Evolutionary conservation across 306 rosid species (phyloP).

Genomic region (Pachyrhizus erosus): DNA sequence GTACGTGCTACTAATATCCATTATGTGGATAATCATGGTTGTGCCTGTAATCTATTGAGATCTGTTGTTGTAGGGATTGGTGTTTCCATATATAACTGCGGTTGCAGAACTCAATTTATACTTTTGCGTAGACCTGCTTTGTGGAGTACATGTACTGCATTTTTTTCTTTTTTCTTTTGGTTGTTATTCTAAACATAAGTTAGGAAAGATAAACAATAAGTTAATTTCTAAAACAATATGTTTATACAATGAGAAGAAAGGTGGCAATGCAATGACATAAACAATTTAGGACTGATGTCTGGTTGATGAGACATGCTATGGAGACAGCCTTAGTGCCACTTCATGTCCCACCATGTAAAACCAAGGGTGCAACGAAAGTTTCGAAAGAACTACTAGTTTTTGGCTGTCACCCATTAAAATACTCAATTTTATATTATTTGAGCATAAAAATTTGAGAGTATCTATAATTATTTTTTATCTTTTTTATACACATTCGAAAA

Average conservation of each 20-base stretch:
- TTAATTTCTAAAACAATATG: not conserved
- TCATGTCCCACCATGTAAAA: slow-evolving; percentile 38
- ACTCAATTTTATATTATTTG: not conserved
- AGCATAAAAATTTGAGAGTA: not conserved
- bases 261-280: not conserved
- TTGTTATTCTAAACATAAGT: not conserved
- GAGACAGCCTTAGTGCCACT: slow-evolving; percentile 18
- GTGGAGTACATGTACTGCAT: not conserved
- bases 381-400: slow-evolving; percentile 13
- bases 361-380: slow-evolving; percentile 35
- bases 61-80: slow-evolving; percentile 23
- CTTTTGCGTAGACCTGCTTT: slow-evolving; percentile 10
- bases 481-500: not conserved
- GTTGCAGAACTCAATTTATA: not conserved
- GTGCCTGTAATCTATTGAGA: not conserved
- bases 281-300: not conserved
- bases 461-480: not conserved
- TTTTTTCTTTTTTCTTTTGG: not conserved
- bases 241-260: not conserved
- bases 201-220: not conserved
- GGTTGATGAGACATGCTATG: slow-evolving; percentile 36
- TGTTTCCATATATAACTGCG: not conserved
- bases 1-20: not conserved
- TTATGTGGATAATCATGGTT: not conserved
- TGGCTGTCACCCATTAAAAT: slow-evolving; percentile 36